Base-by-base conservation (phyloP, 1,284 basidiomycete genomes). In the Pulveroboletus ridleyi region DNA sequence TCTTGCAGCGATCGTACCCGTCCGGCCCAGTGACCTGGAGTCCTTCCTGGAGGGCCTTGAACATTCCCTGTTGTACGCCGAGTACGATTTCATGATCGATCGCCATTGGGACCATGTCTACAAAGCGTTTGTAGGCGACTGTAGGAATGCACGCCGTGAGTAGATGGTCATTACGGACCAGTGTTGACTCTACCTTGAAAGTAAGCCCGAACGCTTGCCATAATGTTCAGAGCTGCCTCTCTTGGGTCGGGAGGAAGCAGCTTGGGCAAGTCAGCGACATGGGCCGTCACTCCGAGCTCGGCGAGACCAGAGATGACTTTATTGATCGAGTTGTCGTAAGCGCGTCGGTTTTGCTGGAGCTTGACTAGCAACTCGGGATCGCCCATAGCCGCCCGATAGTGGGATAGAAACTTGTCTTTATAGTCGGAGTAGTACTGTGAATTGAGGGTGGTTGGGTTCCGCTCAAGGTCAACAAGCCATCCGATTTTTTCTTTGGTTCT, bases 121-220 rank as follows among this genome's bases (percentile, higher is more conserved):
- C 78, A 59, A 90, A 87, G 0, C 90, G 85, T 72, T 91, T 90
- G 72, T 88, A 90, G 0, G 90, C 83, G 2, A 92, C 90, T 91
- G 65, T 17, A 44, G 23, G 56, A 25, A 53, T 47, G 29, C 11
- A 25, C 52, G 20, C 35, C 42, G 44, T 46, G 23, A 18, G 33
- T 20, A 42, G 44, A 29, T 6, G 18, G 5, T 2, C 44, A 17
- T 20, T 11, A 0, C 2, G 29, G 10, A 4, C 23, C 56, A n/a
- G 39, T 20, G 25, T 2, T 14, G 39, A 41, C 65, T 68, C 14
- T 64, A 88, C 89, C 86, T 82, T 91, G 88, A 74, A 90, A 92
- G 68, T 92, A 92, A 0, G 88, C 91, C 2, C 89, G 80, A 7
- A 89, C 87, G 53, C 88, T 84, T 0, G 90, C 87, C 88, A 91